Evolutionary conservation across 192 early-diverging fungal genomes (phyloP), one percentile per base, ranked within the genome.

Genomic region (Coemansia sp.): DNA sequence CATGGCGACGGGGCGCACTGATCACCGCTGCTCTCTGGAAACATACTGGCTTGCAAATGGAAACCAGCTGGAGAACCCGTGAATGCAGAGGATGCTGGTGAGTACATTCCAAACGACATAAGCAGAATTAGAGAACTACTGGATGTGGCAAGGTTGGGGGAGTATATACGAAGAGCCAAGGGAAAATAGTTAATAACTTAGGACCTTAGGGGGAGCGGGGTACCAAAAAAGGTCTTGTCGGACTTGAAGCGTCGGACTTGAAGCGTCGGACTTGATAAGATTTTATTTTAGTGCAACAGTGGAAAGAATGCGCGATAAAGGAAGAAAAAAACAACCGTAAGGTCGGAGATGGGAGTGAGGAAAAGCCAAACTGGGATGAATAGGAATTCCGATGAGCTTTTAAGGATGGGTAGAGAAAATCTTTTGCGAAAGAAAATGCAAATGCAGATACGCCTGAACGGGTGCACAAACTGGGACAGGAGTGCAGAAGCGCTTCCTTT

Each of bases 301-400:
- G 25, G 37, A 40, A 13, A 40, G 15, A 40, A 3, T 40, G 37
- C 37, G 37, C 37, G 15, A 40, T 51, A 26, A 51, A 8, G 40
- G 26, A 33, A 57, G 31, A 57, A 12, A 31, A 57, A n/a, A 16
- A n/a, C 29, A 57, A 31, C 55, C 48, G n/a, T 2, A 57, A n/a
- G 25, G 31, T 18, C n/a, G 18, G 31, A 15, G 55, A 33, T 57
- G 28, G 30, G 18, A 33, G 55, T 12, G 9, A 34, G 9, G 55
- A 57, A 57, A 57, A 18, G 31, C 9, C 12, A 57, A 33, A 5
- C 4, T 23, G 5, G 55, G 12, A 31, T 20, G n/a, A 33, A 34
- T 57, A 57, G 55, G 55, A 57, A 57, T 57, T 57, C 55, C 55
- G 55, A 57, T 31, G 15, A 29, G 15, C 48, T 57, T 57, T 10